Conservation (phyloP, 441 rosid species). For the Metrosideros polymorpha region DNA sequence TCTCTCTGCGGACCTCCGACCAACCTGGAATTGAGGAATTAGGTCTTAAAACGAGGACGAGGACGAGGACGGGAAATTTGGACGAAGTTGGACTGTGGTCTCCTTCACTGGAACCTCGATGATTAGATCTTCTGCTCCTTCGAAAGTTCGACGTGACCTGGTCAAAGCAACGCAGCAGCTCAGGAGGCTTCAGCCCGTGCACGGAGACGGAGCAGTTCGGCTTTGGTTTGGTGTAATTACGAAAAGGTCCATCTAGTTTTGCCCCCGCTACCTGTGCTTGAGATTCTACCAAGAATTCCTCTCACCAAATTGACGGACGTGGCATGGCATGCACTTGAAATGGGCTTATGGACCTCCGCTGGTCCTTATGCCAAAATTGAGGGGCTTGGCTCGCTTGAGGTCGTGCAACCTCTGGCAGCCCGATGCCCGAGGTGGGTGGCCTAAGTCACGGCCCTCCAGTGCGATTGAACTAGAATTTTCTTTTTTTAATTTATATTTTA, state of each 20-base stretch:
- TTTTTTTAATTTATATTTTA: not conserved
- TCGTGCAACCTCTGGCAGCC: fast-evolving
- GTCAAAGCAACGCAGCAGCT: not conserved
- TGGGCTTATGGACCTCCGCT: not conserved
- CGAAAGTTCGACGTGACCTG: not conserved
- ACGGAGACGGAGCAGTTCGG: not conserved
- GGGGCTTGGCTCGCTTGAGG: no score
- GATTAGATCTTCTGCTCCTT: not conserved
- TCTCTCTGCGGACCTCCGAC: not conserved
- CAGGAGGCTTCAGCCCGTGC: not conserved
- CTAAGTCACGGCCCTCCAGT: fast-evolving
- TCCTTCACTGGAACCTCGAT: not conserved
- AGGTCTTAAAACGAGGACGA: not conserved
- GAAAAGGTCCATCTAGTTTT: not conserved
- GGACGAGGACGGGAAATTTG: not conserved
- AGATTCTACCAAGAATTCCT: no score
- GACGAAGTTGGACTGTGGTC: not conserved
- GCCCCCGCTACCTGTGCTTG: not conserved
- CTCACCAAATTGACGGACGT: not conserved
- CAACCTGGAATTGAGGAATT: not conserved
- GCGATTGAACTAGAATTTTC: fast-evolving
- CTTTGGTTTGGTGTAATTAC: not conserved
- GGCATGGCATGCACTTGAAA: not conserved
- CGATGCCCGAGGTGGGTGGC: fast-evolving
- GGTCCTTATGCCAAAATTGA: no score